Percentiles rank a stretch among this genome's conserved stretches.
Evolutionary conservation across 495 filamentous ascomycete genomes (phyloP).

Genomic region (Penicillium salamii): DNA sequence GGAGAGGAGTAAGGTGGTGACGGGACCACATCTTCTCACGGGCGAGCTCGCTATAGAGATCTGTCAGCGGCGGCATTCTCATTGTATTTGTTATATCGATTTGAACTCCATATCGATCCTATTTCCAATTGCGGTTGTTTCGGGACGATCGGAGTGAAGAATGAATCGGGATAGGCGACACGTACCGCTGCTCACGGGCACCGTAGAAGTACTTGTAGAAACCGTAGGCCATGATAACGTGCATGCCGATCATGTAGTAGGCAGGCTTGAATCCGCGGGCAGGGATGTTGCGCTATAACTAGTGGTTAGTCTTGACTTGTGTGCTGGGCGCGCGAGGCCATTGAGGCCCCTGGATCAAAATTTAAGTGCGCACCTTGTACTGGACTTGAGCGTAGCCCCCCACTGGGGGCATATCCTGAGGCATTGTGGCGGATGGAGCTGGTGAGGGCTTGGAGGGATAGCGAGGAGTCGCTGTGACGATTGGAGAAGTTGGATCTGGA

Average conservation of each 20-base stretch:
- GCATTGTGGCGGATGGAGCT: constrained; percentile 40
- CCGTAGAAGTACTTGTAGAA: constrained; percentile 79
- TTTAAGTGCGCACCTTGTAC: constrained; percentile 75
- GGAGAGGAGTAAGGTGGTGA: constrained; percentile 84
- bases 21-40: constrained; percentile 98
- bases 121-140: constrained; percentile 8
- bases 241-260: constrained; percentile 70
- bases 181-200: constrained; percentile 83
- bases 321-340: constrained; percentile 5
- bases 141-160: constrained; percentile 6
- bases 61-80: constrained; percentile 1
- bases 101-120: background rate
- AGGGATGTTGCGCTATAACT: constrained; percentile 79
- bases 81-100: background rate
- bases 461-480: constrained; percentile 23
- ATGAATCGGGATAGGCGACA: constrained; percentile 15
- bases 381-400: constrained; percentile 95
- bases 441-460: constrained; percentile 21
- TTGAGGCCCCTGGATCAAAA: background rate
- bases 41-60: constrained; percentile 69
- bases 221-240: constrained; percentile 77
- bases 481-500: constrained; percentile 35
- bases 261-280: constrained; percentile 84
- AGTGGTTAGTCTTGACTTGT: constrained; percentile 13
- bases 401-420: constrained; percentile 84